Percentiles rank a stretch among this genome's conserved stretches.
Evolutionary conservation across 2,329 filamentous ascomycete genomes (phyloP).

Genomic region (Aspergillus hiratsukae): DNA sequence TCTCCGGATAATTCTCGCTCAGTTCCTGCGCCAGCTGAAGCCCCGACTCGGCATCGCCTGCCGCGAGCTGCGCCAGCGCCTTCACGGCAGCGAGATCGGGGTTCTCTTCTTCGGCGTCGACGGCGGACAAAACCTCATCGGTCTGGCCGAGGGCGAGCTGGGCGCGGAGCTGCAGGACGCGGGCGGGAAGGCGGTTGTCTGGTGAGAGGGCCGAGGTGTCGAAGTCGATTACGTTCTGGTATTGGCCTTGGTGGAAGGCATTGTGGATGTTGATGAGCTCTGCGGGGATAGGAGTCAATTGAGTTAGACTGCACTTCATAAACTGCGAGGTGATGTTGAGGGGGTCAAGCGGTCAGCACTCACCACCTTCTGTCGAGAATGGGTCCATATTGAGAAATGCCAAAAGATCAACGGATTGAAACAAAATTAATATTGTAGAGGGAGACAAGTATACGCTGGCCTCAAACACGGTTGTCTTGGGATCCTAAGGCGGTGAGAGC

Average conservation of each 20-base stretch:
- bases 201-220: slow-evolving; percentile 73
- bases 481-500: slow-evolving; percentile 8
- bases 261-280: slow-evolving; percentile 65
- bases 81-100: slow-evolving; percentile 73
- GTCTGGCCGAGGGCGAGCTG: slow-evolving; percentile 78
- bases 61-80: slow-evolving; percentile 64
- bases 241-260: slow-evolving; percentile 72
- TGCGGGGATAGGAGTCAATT: slow-evolving; percentile 26
- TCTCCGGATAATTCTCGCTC: slow-evolving; percentile 63
- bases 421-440: background rate
- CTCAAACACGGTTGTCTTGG: slow-evolving; percentile 19
- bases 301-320: background rate
- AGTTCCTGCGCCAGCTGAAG: slow-evolving; percentile 63
- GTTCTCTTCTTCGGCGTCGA: slow-evolving; percentile 59
- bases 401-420: slow-evolving; percentile 4
- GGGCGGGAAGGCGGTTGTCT: slow-evolving; percentile 71
- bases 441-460: slow-evolving; percentile 1
- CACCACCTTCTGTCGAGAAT: slow-evolving; percentile 61
- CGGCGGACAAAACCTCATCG: slow-evolving; percentile 64
- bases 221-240: slow-evolving; percentile 79
- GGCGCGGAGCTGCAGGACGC: slow-evolving; percentile 74
- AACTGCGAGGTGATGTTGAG: slow-evolving; percentile 3
- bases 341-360: slow-evolving; percentile 8
- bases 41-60: slow-evolving; percentile 60
- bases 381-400: slow-evolving; percentile 51